Evolutionary conservation across 352 stramenopile genomes (phyloP).

Genomic region (Phytophthora europaea): DNA sequence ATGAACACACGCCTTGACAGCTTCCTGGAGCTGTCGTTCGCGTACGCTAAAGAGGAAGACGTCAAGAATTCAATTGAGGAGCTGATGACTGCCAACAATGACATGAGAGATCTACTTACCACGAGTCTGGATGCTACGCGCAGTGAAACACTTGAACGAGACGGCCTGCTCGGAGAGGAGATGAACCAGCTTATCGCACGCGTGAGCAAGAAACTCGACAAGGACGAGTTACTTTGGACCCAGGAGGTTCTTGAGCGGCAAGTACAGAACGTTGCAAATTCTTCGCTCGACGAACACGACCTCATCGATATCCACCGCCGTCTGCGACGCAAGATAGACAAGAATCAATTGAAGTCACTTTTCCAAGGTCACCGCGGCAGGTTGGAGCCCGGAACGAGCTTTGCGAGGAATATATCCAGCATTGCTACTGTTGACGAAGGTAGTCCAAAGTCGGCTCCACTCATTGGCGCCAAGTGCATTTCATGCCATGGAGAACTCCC

Average conservation of each 20-base stretch:
- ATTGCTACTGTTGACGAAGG: conserved; percentile 21
- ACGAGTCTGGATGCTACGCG: conserved; percentile 60
- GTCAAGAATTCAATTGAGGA: conserved; percentile 81
- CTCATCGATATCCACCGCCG: conserved; percentile 67
- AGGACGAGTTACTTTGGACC: conserved; percentile 82
- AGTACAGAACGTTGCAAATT: conserved; percentile 74
- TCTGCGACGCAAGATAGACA: conserved; percentile 70
- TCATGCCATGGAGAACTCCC: conserved; percentile 73
- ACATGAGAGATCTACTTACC: conserved; percentile 51
- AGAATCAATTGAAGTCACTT: conserved; percentile 61
- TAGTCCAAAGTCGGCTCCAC: conserved; percentile 34
- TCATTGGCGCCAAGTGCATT: conserved; percentile 71
- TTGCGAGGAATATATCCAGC: conserved; percentile 23
- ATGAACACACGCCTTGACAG: conserved; percentile 69
- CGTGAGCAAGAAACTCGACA: conserved; percentile 82
- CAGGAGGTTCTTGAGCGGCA: conserved; percentile 75
- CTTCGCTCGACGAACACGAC: conserved; percentile 69
- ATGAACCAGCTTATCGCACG: conserved; percentile 68
- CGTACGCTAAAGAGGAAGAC: conserved; percentile 78
- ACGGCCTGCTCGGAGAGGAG: conserved; percentile 66
- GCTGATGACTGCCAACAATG: conserved; percentile 57
- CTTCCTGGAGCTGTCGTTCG: conserved; percentile 73
- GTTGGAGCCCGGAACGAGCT: conserved; percentile 9
- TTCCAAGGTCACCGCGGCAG: conserved; percentile 59
- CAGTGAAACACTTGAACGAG: conserved; percentile 54